Percentiles rank a stretch among this genome's conserved stretches.
Conservation (phyloP, 495 filamentous ascomycete species). For the Penicillium cosmopolitanum region DNA sequence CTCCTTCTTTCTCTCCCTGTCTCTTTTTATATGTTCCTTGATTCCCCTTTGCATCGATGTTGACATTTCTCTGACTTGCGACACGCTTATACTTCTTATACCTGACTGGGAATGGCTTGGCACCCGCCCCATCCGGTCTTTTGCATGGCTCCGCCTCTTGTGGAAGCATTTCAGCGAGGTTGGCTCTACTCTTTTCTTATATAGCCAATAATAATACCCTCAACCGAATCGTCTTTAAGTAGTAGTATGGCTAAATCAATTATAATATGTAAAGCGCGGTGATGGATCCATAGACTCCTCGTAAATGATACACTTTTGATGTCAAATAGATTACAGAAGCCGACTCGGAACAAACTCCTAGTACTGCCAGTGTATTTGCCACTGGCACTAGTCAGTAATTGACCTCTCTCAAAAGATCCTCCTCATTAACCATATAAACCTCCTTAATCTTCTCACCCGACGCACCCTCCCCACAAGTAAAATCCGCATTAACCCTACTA, state of each 20-base stretch:
- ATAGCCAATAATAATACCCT: conserved; percentile 2
- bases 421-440: conserved; percentile 42
- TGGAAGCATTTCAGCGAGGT: conserved; percentile 35
- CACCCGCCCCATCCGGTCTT: conserved; percentile 11
- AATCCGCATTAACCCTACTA: conserved; percentile 43
- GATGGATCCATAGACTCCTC: neutral
- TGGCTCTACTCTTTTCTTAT: conserved; percentile 19
- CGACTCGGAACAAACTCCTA: too few species aligned
- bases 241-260: neutral
- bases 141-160: conserved; percentile 26
- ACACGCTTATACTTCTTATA: conserved; percentile 13
- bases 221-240: neutral
- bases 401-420: conserved; percentile 31
- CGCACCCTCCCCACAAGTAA: conserved; percentile 34
- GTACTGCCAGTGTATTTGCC: too few species aligned
- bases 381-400: too few species aligned
- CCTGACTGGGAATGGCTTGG: conserved; percentile 5
- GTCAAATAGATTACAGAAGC: neutral
- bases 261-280: neutral
- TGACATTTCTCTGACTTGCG: conserved; percentile 11
- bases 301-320: neutral
- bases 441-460: conserved; percentile 45
- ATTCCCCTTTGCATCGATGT: conserved; percentile 35
- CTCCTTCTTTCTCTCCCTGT: conserved; percentile 21
- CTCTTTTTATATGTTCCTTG: conserved; percentile 67